Conservation (phyloP, 2,329 filamentous ascomycete genomes). For the Tolypocladium album region DNA sequence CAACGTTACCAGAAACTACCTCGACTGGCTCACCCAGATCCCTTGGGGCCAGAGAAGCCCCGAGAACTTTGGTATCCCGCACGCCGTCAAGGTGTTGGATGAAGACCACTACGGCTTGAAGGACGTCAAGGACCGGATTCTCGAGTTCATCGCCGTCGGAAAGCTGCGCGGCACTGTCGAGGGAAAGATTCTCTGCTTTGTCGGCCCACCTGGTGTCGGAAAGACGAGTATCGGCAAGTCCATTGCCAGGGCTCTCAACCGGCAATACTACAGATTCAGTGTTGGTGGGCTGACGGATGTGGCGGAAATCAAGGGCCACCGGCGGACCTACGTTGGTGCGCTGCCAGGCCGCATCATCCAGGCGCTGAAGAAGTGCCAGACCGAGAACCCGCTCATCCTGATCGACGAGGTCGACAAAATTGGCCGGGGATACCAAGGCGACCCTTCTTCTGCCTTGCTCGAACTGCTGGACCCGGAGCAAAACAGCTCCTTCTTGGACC, state of each 20-base stretch:
- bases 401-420: slow-evolving; percentile 99
- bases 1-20: slow-evolving; percentile 95
- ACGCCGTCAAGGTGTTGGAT: slow-evolving; percentile 82
- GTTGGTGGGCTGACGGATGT: slow-evolving; percentile 95
- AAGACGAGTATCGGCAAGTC: slow-evolving; percentile 99
- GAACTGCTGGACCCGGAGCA: slow-evolving; percentile 95
- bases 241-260: slow-evolving; percentile 85
- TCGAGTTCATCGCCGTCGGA: slow-evolving; percentile 96
- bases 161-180: slow-evolving; percentile 95
- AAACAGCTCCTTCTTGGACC: slow-evolving; percentile 93
- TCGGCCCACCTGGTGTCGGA: slow-evolving; percentile 91
- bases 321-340: slow-evolving; percentile 91
- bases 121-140: slow-evolving; percentile 95
- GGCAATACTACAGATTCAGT: slow-evolving; percentile 97
- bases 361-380: slow-evolving; percentile 97
- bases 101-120: slow-evolving; percentile 96
- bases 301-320: slow-evolving; percentile 96
- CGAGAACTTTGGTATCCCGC: slow-evolving; percentile 91
- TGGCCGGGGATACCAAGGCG: slow-evolving; percentile 88
- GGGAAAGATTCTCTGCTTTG: slow-evolving; percentile 96
- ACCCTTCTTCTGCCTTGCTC: slow-evolving; percentile 86
- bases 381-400: slow-evolving; percentile 90
- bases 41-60: slow-evolving; percentile 93
- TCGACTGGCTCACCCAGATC: slow-evolving; percentile 97
- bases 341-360: slow-evolving; percentile 95